Evolutionary conservation across 805 yeast genomes (phyloP).

Genomic region (Candida saitoana): DNA sequence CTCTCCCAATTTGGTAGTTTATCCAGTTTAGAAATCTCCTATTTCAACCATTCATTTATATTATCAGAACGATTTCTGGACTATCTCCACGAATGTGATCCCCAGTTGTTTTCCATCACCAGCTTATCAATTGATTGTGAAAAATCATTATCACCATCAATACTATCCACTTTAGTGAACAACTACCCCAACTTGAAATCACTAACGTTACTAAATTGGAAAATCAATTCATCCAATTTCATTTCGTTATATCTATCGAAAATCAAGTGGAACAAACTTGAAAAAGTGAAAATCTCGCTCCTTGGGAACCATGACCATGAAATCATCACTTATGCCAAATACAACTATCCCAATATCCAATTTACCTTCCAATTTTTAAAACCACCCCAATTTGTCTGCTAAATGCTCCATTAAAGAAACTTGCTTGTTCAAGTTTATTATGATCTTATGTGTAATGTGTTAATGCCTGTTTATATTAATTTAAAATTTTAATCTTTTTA

Average conservation of each 20-base stretch:
- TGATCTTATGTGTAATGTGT: background rate
- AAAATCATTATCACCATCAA: conserved; percentile 1
- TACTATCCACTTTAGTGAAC: background rate
- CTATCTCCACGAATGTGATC: conserved; percentile 21
- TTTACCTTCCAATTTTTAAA: background rate
- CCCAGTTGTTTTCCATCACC: conserved; percentile 13
- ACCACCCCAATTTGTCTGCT: background rate
- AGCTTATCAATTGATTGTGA: conserved; percentile 12
- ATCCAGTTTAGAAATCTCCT: conserved; percentile 19
- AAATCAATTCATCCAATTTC: conserved; percentile 12
- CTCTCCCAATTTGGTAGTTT: conserved; percentile 30
- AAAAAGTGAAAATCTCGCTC: background rate
- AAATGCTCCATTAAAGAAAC: no score
- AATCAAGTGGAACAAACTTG: conserved; percentile 1
- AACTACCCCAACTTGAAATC: conserved; percentile 14
- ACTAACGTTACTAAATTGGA: conserved; percentile 22
- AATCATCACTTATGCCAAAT: background rate
- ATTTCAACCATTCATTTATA: conserved; percentile 27
- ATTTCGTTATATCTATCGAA: conserved; percentile 4
- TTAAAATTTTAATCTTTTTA: no score
- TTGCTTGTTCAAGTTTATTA: no score
- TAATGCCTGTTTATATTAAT: background rate
- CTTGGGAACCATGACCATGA: background rate
- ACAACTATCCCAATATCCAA: background rate
- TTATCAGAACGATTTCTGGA: conserved; percentile 34